Evolutionary conservation across 2,329 filamentous ascomycete genomes (phyloP).

Genomic region (Aspergillus sp.): DNA sequence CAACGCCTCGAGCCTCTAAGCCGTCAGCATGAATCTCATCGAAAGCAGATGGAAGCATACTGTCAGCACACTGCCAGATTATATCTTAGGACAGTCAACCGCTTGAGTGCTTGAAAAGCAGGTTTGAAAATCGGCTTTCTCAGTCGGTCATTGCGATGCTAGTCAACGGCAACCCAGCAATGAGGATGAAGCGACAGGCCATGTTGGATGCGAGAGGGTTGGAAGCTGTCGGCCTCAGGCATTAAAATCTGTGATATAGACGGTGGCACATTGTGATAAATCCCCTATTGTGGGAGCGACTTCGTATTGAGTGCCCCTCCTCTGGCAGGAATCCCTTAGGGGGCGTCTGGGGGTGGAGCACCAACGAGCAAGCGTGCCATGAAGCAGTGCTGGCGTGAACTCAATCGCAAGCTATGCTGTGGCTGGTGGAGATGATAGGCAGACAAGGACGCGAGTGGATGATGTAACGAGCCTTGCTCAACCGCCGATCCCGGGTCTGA

Average conservation of each 20-base stretch:
- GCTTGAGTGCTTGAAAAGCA: no score
- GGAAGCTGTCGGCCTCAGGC: background rate
- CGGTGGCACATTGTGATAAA: no score
- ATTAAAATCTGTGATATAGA: background rate
- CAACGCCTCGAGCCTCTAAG: background rate
- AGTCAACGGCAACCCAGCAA: background rate
- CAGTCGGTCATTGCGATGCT: no score
- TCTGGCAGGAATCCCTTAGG: background rate
- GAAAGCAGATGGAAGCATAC: no score
- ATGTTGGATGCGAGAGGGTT: background rate
- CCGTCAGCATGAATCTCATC: background rate
- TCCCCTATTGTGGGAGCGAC: no score
- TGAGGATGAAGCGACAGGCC: background rate
- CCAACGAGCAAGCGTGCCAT: background rate
- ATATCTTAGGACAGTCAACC: no score
- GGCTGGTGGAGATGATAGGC: background rate
- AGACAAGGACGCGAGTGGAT: background rate
- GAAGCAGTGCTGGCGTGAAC: background rate
- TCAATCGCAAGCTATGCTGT: constrained; percentile 3
- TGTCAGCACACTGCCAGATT: no score
- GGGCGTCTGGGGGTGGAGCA: background rate
- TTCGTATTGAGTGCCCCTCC: background rate
- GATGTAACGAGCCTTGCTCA: constrained; percentile 4
- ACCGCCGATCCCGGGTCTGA: constrained; percentile 6
- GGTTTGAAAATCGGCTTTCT: no score